phyloP scores from a whole-genome alignment of 176 grass and related monocot genomes.

The Olyra latifolia region DNA sequence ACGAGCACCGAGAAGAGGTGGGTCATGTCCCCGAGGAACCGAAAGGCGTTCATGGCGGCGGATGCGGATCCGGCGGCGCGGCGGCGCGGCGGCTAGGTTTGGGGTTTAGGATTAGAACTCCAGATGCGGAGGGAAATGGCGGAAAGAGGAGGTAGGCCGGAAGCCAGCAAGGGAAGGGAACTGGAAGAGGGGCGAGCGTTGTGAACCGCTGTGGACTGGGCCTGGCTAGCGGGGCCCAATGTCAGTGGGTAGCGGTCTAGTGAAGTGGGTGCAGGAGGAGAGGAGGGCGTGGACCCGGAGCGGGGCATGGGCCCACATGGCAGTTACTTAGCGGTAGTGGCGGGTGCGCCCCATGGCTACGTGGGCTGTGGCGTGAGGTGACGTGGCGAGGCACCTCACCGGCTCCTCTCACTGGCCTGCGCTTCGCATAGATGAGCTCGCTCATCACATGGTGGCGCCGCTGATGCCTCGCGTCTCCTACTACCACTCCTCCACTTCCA shows the following conservation, averaged over 20 bases:
- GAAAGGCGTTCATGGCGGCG: conserved; percentile 79
- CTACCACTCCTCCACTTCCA: conserved; percentile 5
- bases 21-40: conserved; percentile 93
- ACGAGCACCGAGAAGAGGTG: conserved; percentile 94
- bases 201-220: not conserved
- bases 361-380: not conserved
- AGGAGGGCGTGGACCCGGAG: not conserved
- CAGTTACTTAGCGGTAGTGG: not conserved
- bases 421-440: not conserved
- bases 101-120: conserved; percentile 30
- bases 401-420: not conserved
- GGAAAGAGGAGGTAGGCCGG: not conserved
- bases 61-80: not conserved
- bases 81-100: conserved; percentile 41
- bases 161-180: conserved; percentile 15
- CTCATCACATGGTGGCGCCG: conserved; percentile 17
- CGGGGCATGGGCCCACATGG: not conserved
- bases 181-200: not conserved
- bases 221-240: not conserved
- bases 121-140: conserved; percentile 46
- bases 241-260: not conserved
- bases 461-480: conserved; percentile 16
- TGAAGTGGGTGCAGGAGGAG: not conserved
- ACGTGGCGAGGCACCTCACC: conserved; percentile 42
- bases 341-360: not conserved